phyloP scores from a whole-genome alignment of 2,329 filamentous ascomycete genomes.

The Epichloe sibirici region DNA sequence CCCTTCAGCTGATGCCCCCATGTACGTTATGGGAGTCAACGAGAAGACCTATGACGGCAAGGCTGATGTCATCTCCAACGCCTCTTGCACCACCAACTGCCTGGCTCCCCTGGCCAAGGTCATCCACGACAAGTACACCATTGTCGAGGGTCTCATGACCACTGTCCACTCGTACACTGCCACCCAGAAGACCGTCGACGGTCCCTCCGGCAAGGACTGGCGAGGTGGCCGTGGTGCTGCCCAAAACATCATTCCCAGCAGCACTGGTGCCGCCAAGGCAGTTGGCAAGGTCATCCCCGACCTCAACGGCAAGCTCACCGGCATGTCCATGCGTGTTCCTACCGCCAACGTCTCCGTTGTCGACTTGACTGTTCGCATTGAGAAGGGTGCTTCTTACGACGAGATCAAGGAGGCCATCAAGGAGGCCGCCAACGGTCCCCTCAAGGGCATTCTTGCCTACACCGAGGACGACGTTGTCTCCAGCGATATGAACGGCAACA shows the following conservation, averaged over 20 bases:
- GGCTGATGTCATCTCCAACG: constrained; percentile 93
- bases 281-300: constrained; percentile 99
- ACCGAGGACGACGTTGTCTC: constrained; percentile 97
- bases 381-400: constrained; percentile 81
- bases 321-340: constrained; percentile 99
- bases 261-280: constrained; percentile 98
- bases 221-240: constrained; percentile 96
- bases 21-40: constrained; percentile 99
- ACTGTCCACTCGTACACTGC: constrained; percentile 99
- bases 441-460: constrained; percentile 90
- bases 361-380: constrained; percentile 85
- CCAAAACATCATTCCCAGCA: constrained; percentile 99
- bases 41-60: constrained; percentile 84
- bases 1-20: constrained; percentile 89
- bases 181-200: constrained; percentile 98
- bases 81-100: constrained; percentile 99
- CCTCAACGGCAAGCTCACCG: constrained; percentile 98
- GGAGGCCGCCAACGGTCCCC: constrained; percentile 67
- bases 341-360: constrained; percentile 99
- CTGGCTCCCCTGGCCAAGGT: constrained; percentile 98
- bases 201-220: constrained; percentile 97
- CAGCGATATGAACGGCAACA: constrained; percentile 84
- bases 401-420: constrained; percentile 90
- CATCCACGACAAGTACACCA: constrained; percentile 94
- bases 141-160: constrained; percentile 99